Evolutionary conservation across 1,284 basidiomycete species (phyloP), one percentile per base, ranked within the genome.

Genomic region (Pulveroboletus sp.): DNA sequence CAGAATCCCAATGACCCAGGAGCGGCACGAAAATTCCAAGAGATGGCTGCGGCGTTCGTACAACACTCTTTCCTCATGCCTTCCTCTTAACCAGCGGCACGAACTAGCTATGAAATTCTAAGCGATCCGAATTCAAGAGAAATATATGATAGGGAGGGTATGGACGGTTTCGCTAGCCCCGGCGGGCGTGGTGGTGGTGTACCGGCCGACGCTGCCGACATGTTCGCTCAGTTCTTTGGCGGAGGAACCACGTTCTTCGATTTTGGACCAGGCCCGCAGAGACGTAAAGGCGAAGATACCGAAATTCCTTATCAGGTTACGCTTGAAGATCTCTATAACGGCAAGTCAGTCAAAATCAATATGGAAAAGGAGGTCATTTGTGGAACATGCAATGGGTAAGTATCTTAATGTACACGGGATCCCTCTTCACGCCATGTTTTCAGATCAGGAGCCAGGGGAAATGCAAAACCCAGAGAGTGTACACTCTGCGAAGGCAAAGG

Each of bases 241-340:
- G 80, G 78, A 33, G 78, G 78, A 22, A 74, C 78, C 35, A 79
- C 75, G 70, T 84, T 74, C 65, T 86, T 88, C 64, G 82, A 82
- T 49, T 78, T 81, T 53, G 78, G 75, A 48, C 73, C 65, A 56
- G 77, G 68, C 62, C 74, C 63, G 35, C 74, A 77, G 58, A 76
- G 77, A 72, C 80, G 73, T 46, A 84, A 83, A 66, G 86, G 86
- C 17, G 78, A 87, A 61, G 88, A 94, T 72, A 86, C 89, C 9
- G 78, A 87, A 35, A 87, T 97, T 61, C 83, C 87, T 4, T 92
- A 96, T 70, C 81, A 91, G 20, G 92, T 98, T 56, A 89, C 91
- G 5, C 80, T 99, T 35, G 94, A 97, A 72, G 96, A 98, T 71
- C 78, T 96, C 28, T 98, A 94, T 75, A 91, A 89, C 58, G 96